Conservation (phyloP, 169 alveolate species). For the Eimeria tenella region DNA sequence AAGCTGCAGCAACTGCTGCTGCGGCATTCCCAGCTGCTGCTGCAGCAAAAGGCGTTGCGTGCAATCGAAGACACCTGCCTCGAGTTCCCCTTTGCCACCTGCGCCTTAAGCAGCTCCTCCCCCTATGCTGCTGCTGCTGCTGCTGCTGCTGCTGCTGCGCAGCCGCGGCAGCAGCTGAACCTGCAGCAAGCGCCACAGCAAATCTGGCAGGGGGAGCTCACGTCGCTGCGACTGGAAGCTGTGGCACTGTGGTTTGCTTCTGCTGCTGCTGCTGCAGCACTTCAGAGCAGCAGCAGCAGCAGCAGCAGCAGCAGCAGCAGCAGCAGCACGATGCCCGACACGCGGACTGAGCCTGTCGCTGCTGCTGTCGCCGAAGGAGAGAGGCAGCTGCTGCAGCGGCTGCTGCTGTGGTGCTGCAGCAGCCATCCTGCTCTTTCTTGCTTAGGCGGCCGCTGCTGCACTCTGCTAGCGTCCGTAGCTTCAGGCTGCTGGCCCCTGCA, state of each 20-base stretch:
- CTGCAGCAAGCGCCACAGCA: neutral
- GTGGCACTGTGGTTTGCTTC: conserved; percentile 48
- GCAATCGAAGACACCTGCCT: conserved; percentile 12
- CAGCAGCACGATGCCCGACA: neutral
- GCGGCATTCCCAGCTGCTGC: conserved; percentile 15
- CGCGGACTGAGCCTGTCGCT: neutral
- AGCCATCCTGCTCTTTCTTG: neutral
- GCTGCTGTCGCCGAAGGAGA: conserved; percentile 4
- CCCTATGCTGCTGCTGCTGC: conserved; percentile 6
- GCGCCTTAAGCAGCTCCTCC: neutral
- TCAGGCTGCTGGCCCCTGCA: neutral
- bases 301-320: conserved; percentile 13
- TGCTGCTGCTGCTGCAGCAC: conserved; percentile 35
- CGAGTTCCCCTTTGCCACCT: conserved; percentile 17
- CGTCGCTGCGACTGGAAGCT: conserved; percentile 26
- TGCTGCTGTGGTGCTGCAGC: conserved; percentile 46
- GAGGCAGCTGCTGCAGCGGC: conserved; percentile 45
- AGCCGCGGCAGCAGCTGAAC: conserved; percentile 40
- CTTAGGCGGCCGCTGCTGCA: conserved; percentile 5
- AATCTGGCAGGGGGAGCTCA: neutral
- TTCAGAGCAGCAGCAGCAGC: neutral
- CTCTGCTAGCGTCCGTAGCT: neutral
- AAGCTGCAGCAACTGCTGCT: neutral
- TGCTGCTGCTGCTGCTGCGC: neutral
- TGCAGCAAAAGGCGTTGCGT: conserved; percentile 31